Percentiles rank a stretch among this genome's conserved stretches.
Conservation (phyloP, 106 monocot genomes). For the Amphibolis antarctica region DNA sequence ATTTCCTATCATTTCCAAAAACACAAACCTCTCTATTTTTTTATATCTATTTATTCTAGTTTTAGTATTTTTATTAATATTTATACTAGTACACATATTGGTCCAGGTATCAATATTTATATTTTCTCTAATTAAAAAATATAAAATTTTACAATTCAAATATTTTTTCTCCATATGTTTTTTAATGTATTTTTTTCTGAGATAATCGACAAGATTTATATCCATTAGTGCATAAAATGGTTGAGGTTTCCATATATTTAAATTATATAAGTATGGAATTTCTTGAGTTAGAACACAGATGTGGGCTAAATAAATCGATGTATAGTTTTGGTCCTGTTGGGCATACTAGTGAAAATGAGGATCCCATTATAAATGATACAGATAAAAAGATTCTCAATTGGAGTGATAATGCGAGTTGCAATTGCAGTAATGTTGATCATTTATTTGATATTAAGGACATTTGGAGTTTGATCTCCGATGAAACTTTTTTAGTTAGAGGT, state of each 20-base stretch:
- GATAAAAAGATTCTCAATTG: slow-evolving; percentile 6
- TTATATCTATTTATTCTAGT: too few species aligned
- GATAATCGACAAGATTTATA: too few species aligned
- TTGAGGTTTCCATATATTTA: background rate
- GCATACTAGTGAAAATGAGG: slow-evolving; percentile 6
- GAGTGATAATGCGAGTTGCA: background rate
- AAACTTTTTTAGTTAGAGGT: background rate
- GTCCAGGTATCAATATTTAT: background rate
- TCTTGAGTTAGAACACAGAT: slow-evolving; percentile 3
- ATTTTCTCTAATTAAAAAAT: background rate
- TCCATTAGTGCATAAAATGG: too few species aligned
- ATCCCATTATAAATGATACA: slow-evolving; percentile 10
- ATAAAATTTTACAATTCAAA: background rate
- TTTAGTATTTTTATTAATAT: background rate
- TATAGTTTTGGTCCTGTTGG: slow-evolving; percentile 9
- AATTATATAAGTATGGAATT: background rate
- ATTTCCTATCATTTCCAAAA: too few species aligned
- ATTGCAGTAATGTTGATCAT: background rate
- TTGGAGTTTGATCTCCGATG: too few species aligned
- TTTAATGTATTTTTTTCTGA: too few species aligned
- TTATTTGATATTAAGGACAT: too few species aligned
- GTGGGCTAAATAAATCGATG: slow-evolving; percentile 12
- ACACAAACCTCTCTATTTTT: too few species aligned
- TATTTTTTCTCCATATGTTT: too few species aligned
- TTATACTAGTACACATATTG: background rate